phyloP scores from a whole-genome alignment of 805 yeast genomes.

The Pichia rugopelliculosa region DNA sequence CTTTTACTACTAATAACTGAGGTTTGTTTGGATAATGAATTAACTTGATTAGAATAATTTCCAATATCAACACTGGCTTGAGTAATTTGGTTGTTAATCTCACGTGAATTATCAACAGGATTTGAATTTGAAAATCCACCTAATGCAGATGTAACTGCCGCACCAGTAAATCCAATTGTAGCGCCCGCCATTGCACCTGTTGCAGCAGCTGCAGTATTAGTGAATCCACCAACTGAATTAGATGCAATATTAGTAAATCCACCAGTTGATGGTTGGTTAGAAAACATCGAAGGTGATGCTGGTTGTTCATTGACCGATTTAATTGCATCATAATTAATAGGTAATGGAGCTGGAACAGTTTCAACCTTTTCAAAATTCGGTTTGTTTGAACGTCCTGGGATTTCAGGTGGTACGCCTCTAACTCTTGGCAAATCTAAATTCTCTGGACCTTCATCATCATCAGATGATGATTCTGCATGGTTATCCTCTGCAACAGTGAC shows the following conservation, averaged over 20 bases:
- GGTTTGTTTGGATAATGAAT: slow-evolving; percentile 71
- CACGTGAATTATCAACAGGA: slow-evolving; percentile 1
- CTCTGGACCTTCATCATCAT: slow-evolving; percentile 32
- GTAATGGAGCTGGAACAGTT: slow-evolving; percentile 16
- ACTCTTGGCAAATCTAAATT: slow-evolving; percentile 22
- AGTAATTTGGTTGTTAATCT: slow-evolving; percentile 52
- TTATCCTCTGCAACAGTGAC: slow-evolving; percentile 14
- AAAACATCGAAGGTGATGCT: slow-evolving; percentile 8
- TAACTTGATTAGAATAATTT: slow-evolving; percentile 76
- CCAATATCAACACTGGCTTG: slow-evolving; percentile 82
- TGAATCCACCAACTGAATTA: not conserved
- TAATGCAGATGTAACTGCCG: not conserved
- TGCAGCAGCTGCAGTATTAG: slow-evolving; percentile 2
- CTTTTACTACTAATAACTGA: slow-evolving; percentile 63
- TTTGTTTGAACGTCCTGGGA: slow-evolving; percentile 30
- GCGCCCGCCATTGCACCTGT: not conserved
- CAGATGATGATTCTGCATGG: slow-evolving; percentile 24
- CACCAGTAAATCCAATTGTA: slow-evolving; percentile 7
- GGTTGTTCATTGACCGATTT: slow-evolving; percentile 10
- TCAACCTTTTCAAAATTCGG: slow-evolving; percentile 26
- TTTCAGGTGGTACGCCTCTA: slow-evolving; percentile 23
- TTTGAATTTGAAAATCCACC: not conserved
- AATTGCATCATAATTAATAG: slow-evolving; percentile 43
- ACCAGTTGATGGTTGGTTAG: slow-evolving; percentile 15
- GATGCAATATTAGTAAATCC: slow-evolving; percentile 8